A percentile compares a stretch with the other conserved stretches of the same genome.
Conservation (phyloP, 2,329 filamentous ascomycete genomes). For the Boeremia lycopersici region DNA sequence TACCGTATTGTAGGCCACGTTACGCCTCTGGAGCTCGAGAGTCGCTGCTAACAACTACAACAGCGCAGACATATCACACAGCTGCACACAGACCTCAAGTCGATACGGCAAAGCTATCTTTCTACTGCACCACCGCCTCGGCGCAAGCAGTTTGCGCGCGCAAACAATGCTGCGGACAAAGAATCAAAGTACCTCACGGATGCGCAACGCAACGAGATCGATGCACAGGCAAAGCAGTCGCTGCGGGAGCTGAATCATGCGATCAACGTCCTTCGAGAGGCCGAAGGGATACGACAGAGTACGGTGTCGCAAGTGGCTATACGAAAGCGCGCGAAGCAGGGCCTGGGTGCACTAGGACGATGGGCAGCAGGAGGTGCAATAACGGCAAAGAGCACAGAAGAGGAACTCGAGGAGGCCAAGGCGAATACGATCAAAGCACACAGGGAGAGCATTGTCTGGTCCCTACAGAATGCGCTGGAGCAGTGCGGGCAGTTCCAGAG, state of each 20-base stretch:
- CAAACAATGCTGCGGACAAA: slow-evolving; percentile 48
- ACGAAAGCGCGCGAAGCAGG: slow-evolving; percentile 68
- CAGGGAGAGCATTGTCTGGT: slow-evolving; percentile 84
- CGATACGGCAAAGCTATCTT: slow-evolving; percentile 88
- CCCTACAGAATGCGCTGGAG: slow-evolving; percentile 75
- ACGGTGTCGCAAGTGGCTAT: slow-evolving; percentile 73
- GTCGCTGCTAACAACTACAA: slow-evolving; percentile 24
- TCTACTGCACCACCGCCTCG: slow-evolving; percentile 73
- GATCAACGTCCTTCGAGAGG: slow-evolving; percentile 79
- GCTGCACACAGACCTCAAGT: slow-evolving; percentile 78
- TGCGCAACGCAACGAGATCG: slow-evolving; percentile 81
- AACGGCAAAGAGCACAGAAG: slow-evolving; percentile 66
- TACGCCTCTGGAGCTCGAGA: slow-evolving; percentile 14
- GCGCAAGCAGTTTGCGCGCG: slow-evolving; percentile 54
- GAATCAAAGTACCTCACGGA: slow-evolving; percentile 71
- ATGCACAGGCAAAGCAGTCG: slow-evolving; percentile 83
- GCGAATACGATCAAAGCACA: slow-evolving; percentile 71
- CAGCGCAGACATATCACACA: slow-evolving; percentile 86
- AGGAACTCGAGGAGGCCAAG: slow-evolving; percentile 72
- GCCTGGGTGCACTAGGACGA: slow-evolving; percentile 71
- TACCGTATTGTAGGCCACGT: slow-evolving; percentile 77
- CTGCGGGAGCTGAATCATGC: slow-evolving; percentile 83
- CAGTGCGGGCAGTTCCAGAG: slow-evolving; percentile 79
- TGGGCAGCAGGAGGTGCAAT: slow-evolving; percentile 65
- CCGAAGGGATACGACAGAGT: slow-evolving; percentile 80